Conservation (phyloP, 495 filamentous ascomycete genomes). For the Filosporella fistucella region DNA sequence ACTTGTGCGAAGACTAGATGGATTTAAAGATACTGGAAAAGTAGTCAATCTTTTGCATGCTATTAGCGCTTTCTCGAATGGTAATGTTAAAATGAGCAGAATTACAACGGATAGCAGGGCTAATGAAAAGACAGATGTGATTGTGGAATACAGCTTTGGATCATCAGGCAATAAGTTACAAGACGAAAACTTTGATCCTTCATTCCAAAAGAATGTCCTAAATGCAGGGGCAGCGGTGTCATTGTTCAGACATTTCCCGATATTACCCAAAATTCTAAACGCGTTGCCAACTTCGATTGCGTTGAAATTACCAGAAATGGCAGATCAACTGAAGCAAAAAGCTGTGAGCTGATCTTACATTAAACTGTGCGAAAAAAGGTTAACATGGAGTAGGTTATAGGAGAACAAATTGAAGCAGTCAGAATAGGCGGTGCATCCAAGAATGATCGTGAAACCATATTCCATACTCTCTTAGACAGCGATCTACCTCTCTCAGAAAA, state of each 20-base stretch:
- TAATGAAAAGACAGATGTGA: conserved; percentile 1
- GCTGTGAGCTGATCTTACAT: no score
- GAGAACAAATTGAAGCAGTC: no score
- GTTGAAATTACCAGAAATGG: not conserved
- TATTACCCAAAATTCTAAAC: not conserved
- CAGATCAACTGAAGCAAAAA: not conserved
- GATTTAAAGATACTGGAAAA: not conserved
- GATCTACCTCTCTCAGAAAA: conserved; percentile 24
- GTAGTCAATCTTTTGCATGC: conserved; percentile 1
- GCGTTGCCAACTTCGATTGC: not conserved
- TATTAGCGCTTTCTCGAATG: not conserved
- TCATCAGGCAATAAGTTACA: conserved; percentile 3
- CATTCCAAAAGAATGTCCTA: conserved; percentile 3
- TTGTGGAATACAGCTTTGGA: conserved; percentile 5
- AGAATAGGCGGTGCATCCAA: no score
- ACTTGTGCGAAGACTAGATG: not conserved
- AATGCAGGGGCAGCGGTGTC: not conserved
- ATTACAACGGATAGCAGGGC: not conserved
- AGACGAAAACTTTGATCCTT: conserved; percentile 5
- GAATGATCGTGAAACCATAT: conserved; percentile 15
- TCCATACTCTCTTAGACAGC: conserved; percentile 8
- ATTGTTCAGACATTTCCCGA: not conserved
- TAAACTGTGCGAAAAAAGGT: no score
- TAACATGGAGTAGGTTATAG: no score
- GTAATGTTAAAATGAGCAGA: not conserved